Evolutionary conservation across 2,329 filamentous ascomycete species (phyloP).

Genomic region (Claviceps pazoutovae): DNA sequence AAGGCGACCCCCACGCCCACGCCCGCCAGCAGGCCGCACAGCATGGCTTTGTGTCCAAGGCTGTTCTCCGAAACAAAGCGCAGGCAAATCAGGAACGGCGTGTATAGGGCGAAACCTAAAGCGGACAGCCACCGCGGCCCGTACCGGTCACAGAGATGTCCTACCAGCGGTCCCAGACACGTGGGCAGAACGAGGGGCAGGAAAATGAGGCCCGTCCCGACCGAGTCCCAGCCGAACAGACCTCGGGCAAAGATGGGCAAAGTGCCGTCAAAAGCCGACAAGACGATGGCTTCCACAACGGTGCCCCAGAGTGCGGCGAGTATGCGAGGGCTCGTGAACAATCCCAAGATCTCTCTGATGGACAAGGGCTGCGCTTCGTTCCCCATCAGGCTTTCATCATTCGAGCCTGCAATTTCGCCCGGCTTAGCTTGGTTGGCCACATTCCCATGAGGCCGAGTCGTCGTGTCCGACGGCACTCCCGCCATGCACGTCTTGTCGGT

Average conservation of each 20-base stretch:
- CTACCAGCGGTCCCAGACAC: slow-evolving; percentile 18
- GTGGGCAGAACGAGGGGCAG: slow-evolving; percentile 19
- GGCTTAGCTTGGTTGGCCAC: too few species aligned
- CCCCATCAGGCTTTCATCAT: neutral
- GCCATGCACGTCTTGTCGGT: neutral
- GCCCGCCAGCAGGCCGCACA: slow-evolving; percentile 19
- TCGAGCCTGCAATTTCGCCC: neutral
- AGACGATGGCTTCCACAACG: slow-evolving; percentile 18
- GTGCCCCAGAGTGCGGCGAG: slow-evolving; percentile 21
- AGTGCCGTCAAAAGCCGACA: slow-evolving; percentile 21
- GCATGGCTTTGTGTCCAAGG: slow-evolving; percentile 16
- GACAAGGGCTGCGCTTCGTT: neutral
- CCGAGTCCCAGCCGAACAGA: slow-evolving; percentile 19
- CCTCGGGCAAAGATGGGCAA: slow-evolving; percentile 18
- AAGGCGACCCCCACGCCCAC: slow-evolving; percentile 17
- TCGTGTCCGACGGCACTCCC: neutral
- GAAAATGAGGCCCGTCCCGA: slow-evolving; percentile 21
- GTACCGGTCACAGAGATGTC: slow-evolving; percentile 19
- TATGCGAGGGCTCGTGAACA: slow-evolving; percentile 19
- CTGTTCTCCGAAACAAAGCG: slow-evolving; percentile 19
- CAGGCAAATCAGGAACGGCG: slow-evolving; percentile 20
- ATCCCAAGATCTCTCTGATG: slow-evolving; percentile 10
- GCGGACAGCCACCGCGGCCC: slow-evolving; percentile 21
- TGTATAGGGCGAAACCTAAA: slow-evolving; percentile 18
- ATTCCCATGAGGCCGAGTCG: too few species aligned